These are phyloP conservation scores for Haplosporangium sp. DNA, from an alignment of 371 early-diverging fungal genomes.

Conservation along the genomic window DNA sequence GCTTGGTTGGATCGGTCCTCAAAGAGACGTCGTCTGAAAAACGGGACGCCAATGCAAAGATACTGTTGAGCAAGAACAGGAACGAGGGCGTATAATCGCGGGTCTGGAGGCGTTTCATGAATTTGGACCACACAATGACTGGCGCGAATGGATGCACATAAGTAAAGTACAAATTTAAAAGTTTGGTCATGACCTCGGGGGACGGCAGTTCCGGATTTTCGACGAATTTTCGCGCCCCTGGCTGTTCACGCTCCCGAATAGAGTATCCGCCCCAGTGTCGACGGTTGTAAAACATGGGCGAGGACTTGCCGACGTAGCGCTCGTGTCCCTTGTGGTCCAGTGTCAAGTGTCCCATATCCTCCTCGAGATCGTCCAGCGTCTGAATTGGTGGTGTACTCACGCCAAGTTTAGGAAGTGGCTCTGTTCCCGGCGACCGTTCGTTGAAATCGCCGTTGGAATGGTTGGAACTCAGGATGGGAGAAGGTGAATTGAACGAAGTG, in stretches of 20 bases:
- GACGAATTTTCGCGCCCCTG: conserved; percentile 29
- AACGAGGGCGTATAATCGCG: conserved; percentile 54
- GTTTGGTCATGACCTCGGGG: conserved; percentile 29
- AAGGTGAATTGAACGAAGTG: conserved; percentile 16
- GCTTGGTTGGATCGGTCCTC: conserved; percentile 37
- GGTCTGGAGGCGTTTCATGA: conserved; percentile 58
- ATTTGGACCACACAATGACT: conserved; percentile 62
- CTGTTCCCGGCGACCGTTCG: conserved; percentile 8
- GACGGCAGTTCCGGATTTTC: conserved; percentile 35
- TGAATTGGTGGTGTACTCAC: conserved; percentile 8
- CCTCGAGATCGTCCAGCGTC: conserved; percentile 31
- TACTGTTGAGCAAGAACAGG: conserved; percentile 56
- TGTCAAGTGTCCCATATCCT: conserved; percentile 35
- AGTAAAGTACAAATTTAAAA: conserved; percentile 57
- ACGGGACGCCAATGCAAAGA: conserved; percentile 63
- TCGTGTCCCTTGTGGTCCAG: conserved; percentile 30
- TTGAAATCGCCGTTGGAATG: conserved; percentile 19
- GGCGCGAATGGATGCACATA: conserved; percentile 66
- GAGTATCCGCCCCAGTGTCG: conserved; percentile 30
- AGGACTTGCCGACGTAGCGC: conserved; percentile 33
- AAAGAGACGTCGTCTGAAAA: conserved; percentile 48
- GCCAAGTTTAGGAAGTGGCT: conserved; percentile 14
- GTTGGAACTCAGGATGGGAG: conserved; percentile 24
- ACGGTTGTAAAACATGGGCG: conserved; percentile 39
- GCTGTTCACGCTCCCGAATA: conserved; percentile 32